A percentile compares a stretch with the other conserved stretches of the same genome.
Conservation (phyloP, 345 rosid species). For the Trapa incisa region DNA sequence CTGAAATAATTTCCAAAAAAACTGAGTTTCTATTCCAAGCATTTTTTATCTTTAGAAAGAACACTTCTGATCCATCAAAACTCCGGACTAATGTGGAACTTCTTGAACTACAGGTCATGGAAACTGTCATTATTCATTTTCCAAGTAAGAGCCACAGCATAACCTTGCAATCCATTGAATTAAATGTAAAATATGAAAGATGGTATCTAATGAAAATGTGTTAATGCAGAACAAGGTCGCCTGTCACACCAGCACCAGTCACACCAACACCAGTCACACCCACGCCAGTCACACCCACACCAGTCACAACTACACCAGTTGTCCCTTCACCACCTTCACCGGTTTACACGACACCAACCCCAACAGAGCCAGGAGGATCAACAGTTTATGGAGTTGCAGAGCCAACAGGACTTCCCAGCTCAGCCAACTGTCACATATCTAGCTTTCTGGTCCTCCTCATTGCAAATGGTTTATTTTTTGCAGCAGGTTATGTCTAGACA, state of each 20-base stretch:
- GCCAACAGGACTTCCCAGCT: slow-evolving; percentile 74
- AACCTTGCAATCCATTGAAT: background rate
- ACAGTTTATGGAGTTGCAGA: slow-evolving; percentile 44
- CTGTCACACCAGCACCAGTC: slow-evolving; percentile 30
- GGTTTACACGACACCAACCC: slow-evolving; percentile 11
- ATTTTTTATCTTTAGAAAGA: background rate
- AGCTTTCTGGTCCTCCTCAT: slow-evolving; percentile 30
- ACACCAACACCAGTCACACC: slow-evolving; percentile 7
- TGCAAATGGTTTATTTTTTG: slow-evolving; percentile 21
- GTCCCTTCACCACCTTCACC: slow-evolving; percentile 15
- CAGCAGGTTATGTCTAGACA: slow-evolving; percentile 7
- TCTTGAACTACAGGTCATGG: slow-evolving; percentile 53
- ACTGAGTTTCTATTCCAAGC: background rate
- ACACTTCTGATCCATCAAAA: background rate
- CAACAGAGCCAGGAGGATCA: slow-evolving; percentile 36
- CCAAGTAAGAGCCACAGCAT: slow-evolving; percentile 19
- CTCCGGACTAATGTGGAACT: background rate
- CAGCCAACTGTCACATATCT: slow-evolving; percentile 39
- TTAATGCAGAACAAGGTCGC: slow-evolving; percentile 47
- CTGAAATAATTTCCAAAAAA: background rate
- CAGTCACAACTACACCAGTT: slow-evolving; percentile 17
- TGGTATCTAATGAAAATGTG: slow-evolving; percentile 1
- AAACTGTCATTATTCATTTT: slow-evolving; percentile 46
- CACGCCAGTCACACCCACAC: slow-evolving; percentile 27
- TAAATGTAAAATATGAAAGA: background rate